These are phyloP conservation scores for Hymenoscyphus linearis DNA, from an alignment of 2,329 filamentous ascomycete genomes.

Conservation along the genomic window DNA sequence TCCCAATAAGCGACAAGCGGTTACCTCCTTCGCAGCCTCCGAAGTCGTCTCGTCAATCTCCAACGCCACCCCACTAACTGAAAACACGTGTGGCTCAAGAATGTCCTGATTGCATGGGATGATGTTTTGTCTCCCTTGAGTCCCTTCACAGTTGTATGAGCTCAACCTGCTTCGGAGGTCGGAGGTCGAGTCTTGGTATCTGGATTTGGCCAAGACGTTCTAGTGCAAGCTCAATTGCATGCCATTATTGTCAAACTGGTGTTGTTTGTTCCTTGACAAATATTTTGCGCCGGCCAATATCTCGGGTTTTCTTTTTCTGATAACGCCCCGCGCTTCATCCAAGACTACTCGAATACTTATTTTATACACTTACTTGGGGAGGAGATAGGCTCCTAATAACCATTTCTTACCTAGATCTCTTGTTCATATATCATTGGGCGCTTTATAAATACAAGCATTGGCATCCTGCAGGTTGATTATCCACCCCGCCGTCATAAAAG, in stretches of 20 bases:
- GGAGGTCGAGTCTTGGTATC: not conserved
- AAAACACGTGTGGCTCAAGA: conserved; percentile 23
- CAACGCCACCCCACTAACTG: conserved; percentile 10
- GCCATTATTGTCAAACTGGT: too few species aligned
- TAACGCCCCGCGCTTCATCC: conserved; percentile 27
- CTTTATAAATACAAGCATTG: not conserved
- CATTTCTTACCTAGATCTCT: not conserved
- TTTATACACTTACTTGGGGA: conserved; percentile 1
- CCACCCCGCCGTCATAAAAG: not conserved
- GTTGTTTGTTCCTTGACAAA: conserved; percentile 15
- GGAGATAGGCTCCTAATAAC: not conserved
- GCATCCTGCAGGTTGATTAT: not conserved
- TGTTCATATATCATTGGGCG: not conserved
- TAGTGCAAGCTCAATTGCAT: not conserved
- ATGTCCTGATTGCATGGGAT: conserved; percentile 18
- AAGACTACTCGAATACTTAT: not conserved
- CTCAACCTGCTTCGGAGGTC: conserved; percentile 7
- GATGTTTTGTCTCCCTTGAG: conserved; percentile 3
- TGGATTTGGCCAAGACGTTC: not conserved
- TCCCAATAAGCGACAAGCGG: not conserved
- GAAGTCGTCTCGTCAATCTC: conserved; percentile 7
- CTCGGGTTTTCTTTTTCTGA: conserved; percentile 25
- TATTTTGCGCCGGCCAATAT: conserved; percentile 20
- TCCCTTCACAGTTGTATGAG: conserved; percentile 7
- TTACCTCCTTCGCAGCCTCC: conserved; percentile 10